These are phyloP conservation scores for Papiliotrema laurentii DNA, from an alignment of 1,284 basidiomycete genomes.

Conservation along the genomic window DNA sequence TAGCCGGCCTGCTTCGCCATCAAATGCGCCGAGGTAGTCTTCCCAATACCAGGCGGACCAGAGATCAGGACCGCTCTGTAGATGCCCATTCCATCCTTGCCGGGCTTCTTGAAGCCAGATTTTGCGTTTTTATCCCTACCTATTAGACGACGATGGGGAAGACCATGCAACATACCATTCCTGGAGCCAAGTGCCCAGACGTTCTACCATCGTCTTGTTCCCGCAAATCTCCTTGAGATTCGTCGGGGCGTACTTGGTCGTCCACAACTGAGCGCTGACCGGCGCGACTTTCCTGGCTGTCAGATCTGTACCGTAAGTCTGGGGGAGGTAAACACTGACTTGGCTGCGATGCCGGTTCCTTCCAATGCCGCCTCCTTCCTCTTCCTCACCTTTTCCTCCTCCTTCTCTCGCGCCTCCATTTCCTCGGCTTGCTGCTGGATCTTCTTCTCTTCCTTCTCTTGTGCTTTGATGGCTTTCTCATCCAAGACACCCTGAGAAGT, in stretches of 20 bases:
- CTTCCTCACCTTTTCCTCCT: slow-evolving; percentile 60
- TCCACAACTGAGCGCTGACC: slow-evolving; percentile 72
- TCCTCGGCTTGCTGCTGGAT: slow-evolving; percentile 61
- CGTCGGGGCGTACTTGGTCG: slow-evolving; percentile 87
- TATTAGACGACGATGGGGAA: not conserved
- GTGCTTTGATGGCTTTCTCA: slow-evolving; percentile 69
- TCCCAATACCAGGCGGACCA: slow-evolving; percentile 93
- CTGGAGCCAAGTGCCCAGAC: slow-evolving; percentile 77
- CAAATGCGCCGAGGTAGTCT: slow-evolving; percentile 93
- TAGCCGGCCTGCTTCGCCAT: slow-evolving; percentile 85
- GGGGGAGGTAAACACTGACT: slow-evolving; percentile 27
- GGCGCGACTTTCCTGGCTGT: slow-evolving; percentile 48
- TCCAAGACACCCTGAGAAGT: slow-evolving; percentile 60
- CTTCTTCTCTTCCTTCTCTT: slow-evolving; percentile 63
- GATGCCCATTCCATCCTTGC: slow-evolving; percentile 80
- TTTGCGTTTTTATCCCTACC: slow-evolving; percentile 68
- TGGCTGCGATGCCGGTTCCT: slow-evolving; percentile 38
- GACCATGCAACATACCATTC: slow-evolving; percentile 64
- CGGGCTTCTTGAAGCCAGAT: slow-evolving; percentile 84
- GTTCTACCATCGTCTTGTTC: slow-evolving; percentile 87
- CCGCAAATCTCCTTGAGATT: slow-evolving; percentile 88
- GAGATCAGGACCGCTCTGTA: slow-evolving; percentile 86
- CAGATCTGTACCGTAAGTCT: not conserved
- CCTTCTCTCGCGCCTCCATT: slow-evolving; percentile 61
- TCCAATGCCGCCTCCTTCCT: slow-evolving; percentile 54